Conservation (phyloP, 2,329 filamentous ascomycete species). For the Nemania abortiva region DNA sequence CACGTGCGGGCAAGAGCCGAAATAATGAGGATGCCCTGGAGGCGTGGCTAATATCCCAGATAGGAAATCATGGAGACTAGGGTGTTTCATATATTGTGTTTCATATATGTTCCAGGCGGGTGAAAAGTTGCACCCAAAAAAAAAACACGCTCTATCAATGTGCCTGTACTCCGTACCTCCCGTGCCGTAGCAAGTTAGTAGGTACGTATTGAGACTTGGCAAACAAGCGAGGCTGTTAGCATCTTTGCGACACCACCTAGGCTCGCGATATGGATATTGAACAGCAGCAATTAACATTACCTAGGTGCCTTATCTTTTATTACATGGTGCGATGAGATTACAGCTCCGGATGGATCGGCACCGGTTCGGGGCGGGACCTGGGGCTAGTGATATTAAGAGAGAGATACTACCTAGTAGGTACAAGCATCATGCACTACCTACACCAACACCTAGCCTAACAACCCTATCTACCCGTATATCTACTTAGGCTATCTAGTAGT, state of each 20-base stretch:
- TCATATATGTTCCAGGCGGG: not conserved
- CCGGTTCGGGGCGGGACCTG: not conserved
- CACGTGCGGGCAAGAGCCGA: no score
- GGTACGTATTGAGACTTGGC: no score
- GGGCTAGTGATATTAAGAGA: not conserved
- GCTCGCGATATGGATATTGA: no score
- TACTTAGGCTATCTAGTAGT: no score
- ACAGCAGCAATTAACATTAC: no score
- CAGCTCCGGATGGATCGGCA: conserved; percentile 35
- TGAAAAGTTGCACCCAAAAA: not conserved
- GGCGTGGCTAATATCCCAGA: not conserved
- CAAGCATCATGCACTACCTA: no score
- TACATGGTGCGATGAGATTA: not conserved
- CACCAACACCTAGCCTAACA: no score
- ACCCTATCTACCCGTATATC: no score
- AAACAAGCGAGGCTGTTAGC: no score
- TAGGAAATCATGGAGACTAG: not conserved
- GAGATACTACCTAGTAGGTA: no score
- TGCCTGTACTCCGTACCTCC: not conserved
- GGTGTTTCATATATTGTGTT: not conserved
- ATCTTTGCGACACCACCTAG: no score
- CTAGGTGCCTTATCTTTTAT: not conserved
- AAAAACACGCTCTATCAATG: not conserved
- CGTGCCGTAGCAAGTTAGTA: not conserved
- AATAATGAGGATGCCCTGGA: not conserved